Percentiles rank a stretch among this genome's conserved stretches.
Evolutionary conservation across 2,329 filamentous ascomycete genomes (phyloP).

Genomic region (Ilyonectria robusta): DNA sequence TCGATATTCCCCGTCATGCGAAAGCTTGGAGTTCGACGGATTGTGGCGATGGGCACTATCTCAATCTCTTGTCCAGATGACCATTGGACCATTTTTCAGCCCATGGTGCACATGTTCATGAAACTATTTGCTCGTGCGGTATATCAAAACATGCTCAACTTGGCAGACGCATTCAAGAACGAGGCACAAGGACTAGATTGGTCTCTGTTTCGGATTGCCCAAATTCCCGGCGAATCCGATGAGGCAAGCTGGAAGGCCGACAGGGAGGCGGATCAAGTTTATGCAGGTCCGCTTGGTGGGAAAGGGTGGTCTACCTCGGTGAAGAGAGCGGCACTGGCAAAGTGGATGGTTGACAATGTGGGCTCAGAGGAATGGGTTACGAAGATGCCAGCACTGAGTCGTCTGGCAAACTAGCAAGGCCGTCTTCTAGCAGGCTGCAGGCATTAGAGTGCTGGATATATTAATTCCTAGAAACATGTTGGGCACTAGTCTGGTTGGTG

Average conservation of each 20-base stretch:
- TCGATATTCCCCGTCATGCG: slow-evolving; percentile 31
- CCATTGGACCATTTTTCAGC: slow-evolving; percentile 31
- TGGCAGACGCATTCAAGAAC: slow-evolving; percentile 40
- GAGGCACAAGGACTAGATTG: slow-evolving; percentile 46
- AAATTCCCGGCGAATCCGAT: slow-evolving; percentile 46
- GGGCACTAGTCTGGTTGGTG: too few species aligned
- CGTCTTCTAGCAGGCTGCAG: too few species aligned
- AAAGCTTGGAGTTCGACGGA: slow-evolving; percentile 39
- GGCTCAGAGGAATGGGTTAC: background rate
- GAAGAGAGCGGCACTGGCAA: slow-evolving; percentile 40
- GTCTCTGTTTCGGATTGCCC: slow-evolving; percentile 47
- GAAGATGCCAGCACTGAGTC: slow-evolving; percentile 11
- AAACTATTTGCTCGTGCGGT: slow-evolving; percentile 23
- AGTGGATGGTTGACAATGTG: slow-evolving; percentile 48
- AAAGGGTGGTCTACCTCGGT: slow-evolving; percentile 37
- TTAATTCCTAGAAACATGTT: too few species aligned
- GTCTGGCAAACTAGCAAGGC: background rate
- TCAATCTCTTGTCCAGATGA: slow-evolving; percentile 48
- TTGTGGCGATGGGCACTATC: slow-evolving; percentile 53
- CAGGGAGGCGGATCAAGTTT: slow-evolving; percentile 39
- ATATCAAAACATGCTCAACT: slow-evolving; percentile 40
- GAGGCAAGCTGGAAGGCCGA: slow-evolving; percentile 48
- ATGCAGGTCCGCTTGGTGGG: slow-evolving; percentile 38
- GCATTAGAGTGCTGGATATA: too few species aligned
- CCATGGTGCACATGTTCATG: slow-evolving; percentile 29